Conservation (phyloP, 2,329 filamentous ascomycete species). For the Mycocentrospora acerina region DNA sequence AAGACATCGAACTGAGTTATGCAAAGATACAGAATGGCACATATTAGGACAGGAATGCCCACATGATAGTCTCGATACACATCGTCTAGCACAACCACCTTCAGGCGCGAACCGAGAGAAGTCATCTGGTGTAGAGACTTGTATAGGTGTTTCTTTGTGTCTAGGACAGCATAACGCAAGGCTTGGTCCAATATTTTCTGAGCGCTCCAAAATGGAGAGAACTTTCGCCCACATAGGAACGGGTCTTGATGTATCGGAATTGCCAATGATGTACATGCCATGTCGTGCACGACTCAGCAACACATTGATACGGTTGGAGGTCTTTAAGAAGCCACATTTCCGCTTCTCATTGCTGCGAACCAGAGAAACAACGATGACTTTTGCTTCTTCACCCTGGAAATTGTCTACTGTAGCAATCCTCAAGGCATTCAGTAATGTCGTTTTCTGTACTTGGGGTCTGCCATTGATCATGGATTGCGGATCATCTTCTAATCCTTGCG, state of each 20-base stretch:
- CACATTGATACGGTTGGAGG: conserved; percentile 69
- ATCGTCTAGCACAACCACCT: conserved; percentile 31
- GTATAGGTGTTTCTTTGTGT: conserved; percentile 25
- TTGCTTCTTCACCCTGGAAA: conserved; percentile 76
- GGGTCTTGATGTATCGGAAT: conserved; percentile 57
- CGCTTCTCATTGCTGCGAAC: conserved; percentile 66
- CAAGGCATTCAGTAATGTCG: conserved; percentile 2
- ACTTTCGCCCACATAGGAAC: conserved; percentile 67
- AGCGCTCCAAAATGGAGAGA: conserved; percentile 50
- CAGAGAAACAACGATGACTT: conserved; percentile 68
- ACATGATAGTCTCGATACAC: conserved; percentile 26
- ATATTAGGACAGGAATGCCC: conserved; percentile 30
- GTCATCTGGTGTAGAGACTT: conserved; percentile 30
- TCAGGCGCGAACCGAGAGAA: conserved; percentile 31
- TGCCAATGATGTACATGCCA: conserved; percentile 72
- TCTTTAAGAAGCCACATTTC: conserved; percentile 66
- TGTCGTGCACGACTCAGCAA: conserved; percentile 66
- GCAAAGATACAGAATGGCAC: conserved; percentile 36
- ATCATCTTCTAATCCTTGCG: conserved; percentile 19
- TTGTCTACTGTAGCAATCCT: conserved; percentile 69
- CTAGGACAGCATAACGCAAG: conserved; percentile 32
- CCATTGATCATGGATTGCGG: too few species aligned
- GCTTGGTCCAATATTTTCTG: conserved; percentile 13
- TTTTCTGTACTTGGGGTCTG: too few species aligned
- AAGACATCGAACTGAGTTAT: conserved; percentile 26